A percentile compares a stretch with the other conserved stretches of the same genome.
Conservation (phyloP, 1,139 yeast genomes). For the Taphrina wiesneri region DNA sequence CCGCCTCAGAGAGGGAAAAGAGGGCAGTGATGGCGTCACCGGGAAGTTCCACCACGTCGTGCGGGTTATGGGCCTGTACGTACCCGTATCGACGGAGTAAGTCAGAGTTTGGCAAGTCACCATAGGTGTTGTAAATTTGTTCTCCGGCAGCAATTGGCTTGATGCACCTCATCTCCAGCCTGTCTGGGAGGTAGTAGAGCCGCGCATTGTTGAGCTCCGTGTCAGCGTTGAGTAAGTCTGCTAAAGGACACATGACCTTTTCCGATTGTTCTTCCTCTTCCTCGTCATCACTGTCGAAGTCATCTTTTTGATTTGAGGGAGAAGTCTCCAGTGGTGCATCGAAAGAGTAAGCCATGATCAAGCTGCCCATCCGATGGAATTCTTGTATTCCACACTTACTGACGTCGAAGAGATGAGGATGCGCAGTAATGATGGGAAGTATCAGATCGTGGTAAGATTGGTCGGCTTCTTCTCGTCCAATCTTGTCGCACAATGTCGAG, state of each 20-base stretch:
- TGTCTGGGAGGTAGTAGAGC: conserved; percentile 45
- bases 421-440: conserved; percentile 46
- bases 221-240: conserved; percentile 87
- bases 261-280: conserved; percentile 42
- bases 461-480: conserved; percentile 70
- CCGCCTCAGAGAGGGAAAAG: conserved; percentile 6
- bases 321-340: conserved; percentile 50
- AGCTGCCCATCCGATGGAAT: conserved; percentile 70
- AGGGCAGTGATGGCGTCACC: conserved; percentile 37
- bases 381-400: conserved; percentile 53
- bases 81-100: conserved; percentile 87
- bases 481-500: conserved; percentile 64
- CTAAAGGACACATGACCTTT: conserved; percentile 90
- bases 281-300: conserved; percentile 39
- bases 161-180: conserved; percentile 69
- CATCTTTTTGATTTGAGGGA: neutral
- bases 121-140: conserved; percentile 84
- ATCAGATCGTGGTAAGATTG: conserved; percentile 54
- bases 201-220: conserved; percentile 72
- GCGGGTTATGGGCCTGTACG: conserved; percentile 68
- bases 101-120: conserved; percentile 87
- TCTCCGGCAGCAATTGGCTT: conserved; percentile 61
- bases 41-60: conserved; percentile 75
- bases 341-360: conserved; percentile 68
- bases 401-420: conserved; percentile 43